phyloP scores from a whole-genome alignment of 371 early-diverging fungal species.

The Mycotypha africana region DNA sequence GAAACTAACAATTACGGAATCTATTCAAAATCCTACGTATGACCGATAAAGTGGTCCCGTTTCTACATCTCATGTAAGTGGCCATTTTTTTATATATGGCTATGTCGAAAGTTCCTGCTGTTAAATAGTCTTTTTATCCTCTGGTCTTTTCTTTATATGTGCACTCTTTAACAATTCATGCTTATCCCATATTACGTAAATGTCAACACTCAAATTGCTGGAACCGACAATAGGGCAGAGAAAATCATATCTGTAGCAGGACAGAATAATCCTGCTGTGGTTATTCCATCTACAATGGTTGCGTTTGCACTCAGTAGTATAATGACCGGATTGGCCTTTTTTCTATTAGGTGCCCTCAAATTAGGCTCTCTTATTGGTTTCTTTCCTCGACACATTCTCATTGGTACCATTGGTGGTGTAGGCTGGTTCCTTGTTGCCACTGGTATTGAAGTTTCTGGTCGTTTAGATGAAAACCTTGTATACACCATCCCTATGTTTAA shows the following conservation, averaged over 20 bases:
- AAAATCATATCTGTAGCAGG: constrained; percentile 62
- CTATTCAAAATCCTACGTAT: no score
- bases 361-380: constrained; percentile 81
- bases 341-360: constrained; percentile 79
- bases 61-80: constrained; percentile 85
- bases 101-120: no score
- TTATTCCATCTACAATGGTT: constrained; percentile 87
- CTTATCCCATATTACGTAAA: neutral
- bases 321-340: constrained; percentile 85
- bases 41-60: constrained; percentile 87
- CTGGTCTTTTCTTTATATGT: neutral
- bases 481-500: constrained; percentile 52
- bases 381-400: constrained; percentile 93
- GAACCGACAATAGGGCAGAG: constrained; percentile 60
- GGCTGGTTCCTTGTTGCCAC: constrained; percentile 93
- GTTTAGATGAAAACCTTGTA: constrained; percentile 46
- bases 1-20: no score
- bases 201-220: neutral
- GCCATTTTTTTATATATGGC: neutral
- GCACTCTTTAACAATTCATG: no score
- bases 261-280: constrained; percentile 50
- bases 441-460: constrained; percentile 84
- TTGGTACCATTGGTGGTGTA: constrained; percentile 94
- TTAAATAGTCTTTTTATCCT: constrained; percentile 1
- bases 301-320: constrained; percentile 82